Base-by-base conservation (phyloP, 352 stramenopile species). In the Phytophthora boehmeriae region DNA sequence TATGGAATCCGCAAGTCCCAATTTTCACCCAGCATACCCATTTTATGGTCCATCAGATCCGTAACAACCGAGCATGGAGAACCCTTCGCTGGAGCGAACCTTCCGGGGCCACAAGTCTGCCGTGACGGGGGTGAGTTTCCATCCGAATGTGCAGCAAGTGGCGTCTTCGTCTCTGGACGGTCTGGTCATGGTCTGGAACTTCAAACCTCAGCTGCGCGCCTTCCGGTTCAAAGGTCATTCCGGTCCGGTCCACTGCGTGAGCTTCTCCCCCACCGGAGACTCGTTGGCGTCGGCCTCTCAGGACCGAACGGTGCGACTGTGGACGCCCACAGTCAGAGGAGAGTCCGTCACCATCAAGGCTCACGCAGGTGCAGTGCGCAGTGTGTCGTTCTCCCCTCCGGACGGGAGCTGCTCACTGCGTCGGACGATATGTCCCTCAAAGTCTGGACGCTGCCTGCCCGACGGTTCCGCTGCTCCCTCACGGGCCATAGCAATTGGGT, bases 371-470 rank as follows among this genome's bases (percentile, higher is more conserved):
- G 81, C 73, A 17, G 80, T 92, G 32, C 80, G 92, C 53, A 87
- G 83, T 54, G 89, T 98, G 45, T 76, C 77, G 51, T 98, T 98
- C 65, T 93, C 88, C 64, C 72, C 30, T 91, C 92, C 22, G 77
- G 71, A 27, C 67, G 76, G 25, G 70, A 93, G 59, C 66, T 98
- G 9, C 66, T 98, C 34, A 98, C 92, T 6, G 87, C 80, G 22
- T 96, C 89, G 19, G 92, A 98, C 67, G 94, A 98, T 67, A 97
- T 97, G 78, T 94, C 85, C 16, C 77, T 97, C 55, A 98, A 98
- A 64, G 59, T 98, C 19, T 96, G 84, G 81, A 66, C 82, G 36
- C 60, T 98, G 34, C 89, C 92, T 4, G 83, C 74, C 8, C 59
- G 87, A 8, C 86, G 90, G 39, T 98, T 98, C 63, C 66, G 90